Conservation (phyloP, 768 basidiomycete genomes). For the Exidia glandulosa region DNA sequence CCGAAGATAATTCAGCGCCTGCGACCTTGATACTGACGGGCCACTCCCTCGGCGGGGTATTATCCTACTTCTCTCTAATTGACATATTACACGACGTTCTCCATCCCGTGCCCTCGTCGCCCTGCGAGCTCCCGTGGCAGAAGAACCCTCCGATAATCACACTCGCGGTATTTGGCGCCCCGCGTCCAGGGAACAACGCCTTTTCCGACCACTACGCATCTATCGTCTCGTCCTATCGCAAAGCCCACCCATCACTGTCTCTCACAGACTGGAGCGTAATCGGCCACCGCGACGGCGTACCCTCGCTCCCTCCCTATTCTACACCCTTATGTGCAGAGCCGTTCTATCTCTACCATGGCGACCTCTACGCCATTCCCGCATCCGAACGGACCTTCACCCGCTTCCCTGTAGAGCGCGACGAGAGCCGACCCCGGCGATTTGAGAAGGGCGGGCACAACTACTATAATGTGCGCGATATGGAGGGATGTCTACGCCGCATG, state of each 20-base stretch:
- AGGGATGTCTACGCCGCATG: constrained; percentile 31
- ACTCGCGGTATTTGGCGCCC: constrained; percentile 40
- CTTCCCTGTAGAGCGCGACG: constrained; percentile 23
- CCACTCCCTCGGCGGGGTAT: constrained; percentile 46
- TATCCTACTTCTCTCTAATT: constrained; percentile 39
- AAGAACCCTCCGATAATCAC: constrained; percentile 16
- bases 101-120: neutral
- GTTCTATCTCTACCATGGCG: constrained; percentile 37
- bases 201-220: neutral
- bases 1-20: constrained; percentile 11
- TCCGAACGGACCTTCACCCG: constrained; percentile 35
- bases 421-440: constrained; percentile 17
- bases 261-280: constrained; percentile 7
- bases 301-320: constrained; percentile 38
- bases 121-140: neutral
- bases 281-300: constrained; percentile 31
- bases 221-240: neutral
- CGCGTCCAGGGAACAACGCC: constrained; percentile 35
- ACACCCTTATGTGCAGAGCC: constrained; percentile 18
- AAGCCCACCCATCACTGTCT: neutral
- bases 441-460: constrained; percentile 47
- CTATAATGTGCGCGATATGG: constrained; percentile 45
- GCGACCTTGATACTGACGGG: constrained; percentile 40
- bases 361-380: constrained; percentile 35
- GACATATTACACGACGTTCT: constrained; percentile 27